Conservation (phyloP, 495 filamentous ascomycete species). For the Hamigera avellanea region DNA sequence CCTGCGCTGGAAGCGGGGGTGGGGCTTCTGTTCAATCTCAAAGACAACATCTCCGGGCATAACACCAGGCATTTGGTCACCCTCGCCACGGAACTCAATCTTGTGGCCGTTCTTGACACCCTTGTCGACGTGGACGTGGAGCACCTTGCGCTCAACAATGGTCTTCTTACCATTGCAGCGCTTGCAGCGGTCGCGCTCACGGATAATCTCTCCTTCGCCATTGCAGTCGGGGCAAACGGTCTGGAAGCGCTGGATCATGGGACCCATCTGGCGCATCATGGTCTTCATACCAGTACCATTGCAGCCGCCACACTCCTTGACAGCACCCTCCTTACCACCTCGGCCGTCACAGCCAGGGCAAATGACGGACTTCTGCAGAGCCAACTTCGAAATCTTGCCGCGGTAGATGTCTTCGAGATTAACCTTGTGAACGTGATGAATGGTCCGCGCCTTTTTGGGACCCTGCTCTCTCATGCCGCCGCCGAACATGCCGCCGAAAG, state of each 20-base stretch:
- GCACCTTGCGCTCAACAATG: slow-evolving; percentile 88
- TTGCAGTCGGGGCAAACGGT: slow-evolving; percentile 97
- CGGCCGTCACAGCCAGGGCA: slow-evolving; percentile 91
- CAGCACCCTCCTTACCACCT: slow-evolving; percentile 93
- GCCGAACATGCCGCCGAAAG: slow-evolving; percentile 75
- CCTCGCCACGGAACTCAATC: slow-evolving; percentile 91
- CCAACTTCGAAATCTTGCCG: slow-evolving; percentile 94
- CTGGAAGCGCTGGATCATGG: slow-evolving; percentile 99
- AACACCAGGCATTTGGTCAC: slow-evolving; percentile 90
- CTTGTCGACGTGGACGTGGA: slow-evolving; percentile 94
- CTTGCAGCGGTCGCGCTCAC: slow-evolving; percentile 95
- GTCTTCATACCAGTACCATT: slow-evolving; percentile 96
- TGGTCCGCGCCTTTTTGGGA: slow-evolving; percentile 88
- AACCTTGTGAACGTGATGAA: slow-evolving; percentile 96
- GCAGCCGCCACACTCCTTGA: slow-evolving; percentile 81
- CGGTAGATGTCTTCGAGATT: slow-evolving; percentile 96
- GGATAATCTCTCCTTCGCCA: slow-evolving; percentile 91
- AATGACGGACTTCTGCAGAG: slow-evolving; percentile 94
- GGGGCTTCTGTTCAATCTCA: slow-evolving; percentile 96
- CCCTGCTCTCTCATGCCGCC: slow-evolving; percentile 73
- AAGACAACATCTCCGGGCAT: slow-evolving; percentile 92
- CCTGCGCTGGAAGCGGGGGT: slow-evolving; percentile 87
- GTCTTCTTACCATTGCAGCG: slow-evolving; percentile 94
- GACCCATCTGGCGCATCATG: slow-evolving; percentile 99
- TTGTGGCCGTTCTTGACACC: slow-evolving; percentile 89